A percentile compares a stretch with the other conserved stretches of the same genome.
Evolutionary conservation across 345 rosid species (phyloP).

Genomic region (Erodium maritimum): DNA sequence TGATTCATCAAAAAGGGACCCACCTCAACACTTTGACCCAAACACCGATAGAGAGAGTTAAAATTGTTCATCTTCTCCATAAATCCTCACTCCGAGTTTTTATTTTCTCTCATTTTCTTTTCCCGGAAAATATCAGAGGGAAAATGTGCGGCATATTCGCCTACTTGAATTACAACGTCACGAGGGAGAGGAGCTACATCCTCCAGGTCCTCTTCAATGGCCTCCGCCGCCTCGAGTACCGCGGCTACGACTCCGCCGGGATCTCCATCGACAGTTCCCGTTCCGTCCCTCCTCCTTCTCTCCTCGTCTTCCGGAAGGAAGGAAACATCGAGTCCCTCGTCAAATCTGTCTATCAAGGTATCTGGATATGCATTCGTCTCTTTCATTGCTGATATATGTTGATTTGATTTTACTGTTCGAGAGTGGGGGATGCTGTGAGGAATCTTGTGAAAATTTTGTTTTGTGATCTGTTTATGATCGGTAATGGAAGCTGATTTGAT

Average conservation of each 20-base stretch:
- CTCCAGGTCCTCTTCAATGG: slow-evolving; percentile 91
- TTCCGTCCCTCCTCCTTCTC: slow-evolving; percentile 19
- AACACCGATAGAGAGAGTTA: background rate
- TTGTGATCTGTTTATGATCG: too few relatives aligned
- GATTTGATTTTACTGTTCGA: too few relatives aligned
- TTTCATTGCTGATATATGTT: background rate
- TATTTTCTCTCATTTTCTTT: background rate
- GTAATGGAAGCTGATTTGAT: too few relatives aligned
- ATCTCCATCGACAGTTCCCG: slow-evolving; percentile 53
- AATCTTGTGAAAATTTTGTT: too few relatives aligned
- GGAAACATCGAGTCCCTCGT: slow-evolving; percentile 97
- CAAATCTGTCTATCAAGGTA: slow-evolving; percentile 78
- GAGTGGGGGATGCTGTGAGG: too few relatives aligned
- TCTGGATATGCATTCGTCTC: background rate
- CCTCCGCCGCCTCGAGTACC: slow-evolving; percentile 88
- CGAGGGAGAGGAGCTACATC: slow-evolving; percentile 62
- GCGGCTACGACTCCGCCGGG: slow-evolving; percentile 94
- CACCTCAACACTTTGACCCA: too few relatives aligned
- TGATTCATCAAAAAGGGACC: too few relatives aligned
- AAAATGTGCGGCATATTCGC: slow-evolving; percentile 94
- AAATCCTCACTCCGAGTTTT: background rate
- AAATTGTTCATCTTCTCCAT: too few relatives aligned
- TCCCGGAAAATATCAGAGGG: background rate
- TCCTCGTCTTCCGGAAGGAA: slow-evolving; percentile 76
- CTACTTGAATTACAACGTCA: slow-evolving; percentile 64